Evolutionary conservation across 192 early-diverging fungal genomes (phyloP), one percentile per base, ranked within the genome.

Genomic region (Dissophora globulifera): DNA sequence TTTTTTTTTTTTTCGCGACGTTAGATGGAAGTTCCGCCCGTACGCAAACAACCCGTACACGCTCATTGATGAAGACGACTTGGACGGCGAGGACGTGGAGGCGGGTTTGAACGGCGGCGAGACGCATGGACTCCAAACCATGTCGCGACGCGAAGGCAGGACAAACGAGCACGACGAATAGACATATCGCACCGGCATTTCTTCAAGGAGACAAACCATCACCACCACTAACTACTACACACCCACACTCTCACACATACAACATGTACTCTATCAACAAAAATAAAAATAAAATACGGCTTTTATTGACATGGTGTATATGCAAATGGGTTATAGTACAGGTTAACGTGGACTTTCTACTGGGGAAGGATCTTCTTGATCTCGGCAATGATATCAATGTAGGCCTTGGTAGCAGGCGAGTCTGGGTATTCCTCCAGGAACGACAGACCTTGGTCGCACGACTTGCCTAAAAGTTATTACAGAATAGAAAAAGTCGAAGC

Each of bases 381-480:
- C 55, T 65, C 71, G 59, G 76, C 47, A 61, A 93, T 87, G 55
- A 95, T 90, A 10, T 84, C 76, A 20, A 78, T 29, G 50, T 90
- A 92, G 7, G 90, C 90, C 26, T 68, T 56, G 29, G 88, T 87
- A 0, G 98, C 96, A 3, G 95, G 93, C 27, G 96, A 96, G 32
- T 96, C 93, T 4, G 92, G 91, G 74, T 89, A 90, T 31, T 91
- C 83, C 40, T 98, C 96, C 76, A 97, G 41, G 67, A 98, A 98
- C 12, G 94, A 93, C 11, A 93, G 78, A 9, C 98, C 98, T 56
- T 81, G 84, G 79, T 99, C 98, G 62, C 94, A 95, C 38, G 80
- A 71, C 43, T 67, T 76, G 43, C 79, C 79, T 80, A 9, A n/a
- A n/a, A n/a, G n/a, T n/a, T n/a, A n/a, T n/a, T n/a, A n/a, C n/a